Evolutionary conservation across 768 basidiomycete genomes (phyloP).

Genomic region (Suillus luteus): DNA sequence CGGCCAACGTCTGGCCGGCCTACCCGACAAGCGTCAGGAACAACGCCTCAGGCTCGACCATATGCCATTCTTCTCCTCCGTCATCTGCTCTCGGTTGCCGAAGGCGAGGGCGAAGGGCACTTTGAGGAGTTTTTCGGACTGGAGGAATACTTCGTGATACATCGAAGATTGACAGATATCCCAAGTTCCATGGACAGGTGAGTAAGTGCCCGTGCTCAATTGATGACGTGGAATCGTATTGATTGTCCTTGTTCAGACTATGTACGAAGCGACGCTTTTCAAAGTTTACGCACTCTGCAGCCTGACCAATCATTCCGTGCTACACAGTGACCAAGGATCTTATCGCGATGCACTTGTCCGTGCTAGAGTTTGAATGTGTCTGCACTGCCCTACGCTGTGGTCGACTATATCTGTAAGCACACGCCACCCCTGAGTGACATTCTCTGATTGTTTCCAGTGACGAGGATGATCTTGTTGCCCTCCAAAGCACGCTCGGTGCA

Average conservation of each 20-base stretch:
- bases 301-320: conserved; percentile 43
- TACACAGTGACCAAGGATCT: conserved; percentile 50
- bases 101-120: conserved; percentile 28
- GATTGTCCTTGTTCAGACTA: conserved; percentile 40
- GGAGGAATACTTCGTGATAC: conserved; percentile 6
- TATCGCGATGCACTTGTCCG: conserved; percentile 65
- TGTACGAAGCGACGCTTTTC: conserved; percentile 80
- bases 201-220: conserved; percentile 17
- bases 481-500: conserved; percentile 59
- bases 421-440: conserved; percentile 1
- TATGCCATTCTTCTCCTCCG: conserved; percentile 41
- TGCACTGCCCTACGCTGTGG: conserved; percentile 81
- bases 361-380: conserved; percentile 83
- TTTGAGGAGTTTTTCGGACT: conserved; percentile 43
- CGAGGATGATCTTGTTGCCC: conserved; percentile 73
- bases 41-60: conserved; percentile 27
- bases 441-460: conserved; percentile 42
- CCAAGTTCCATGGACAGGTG: no score
- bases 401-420: conserved; percentile 72
- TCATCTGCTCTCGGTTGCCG: conserved; percentile 34
- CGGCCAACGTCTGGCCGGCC: no score
- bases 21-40: no score
- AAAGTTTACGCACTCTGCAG: conserved; percentile 80
- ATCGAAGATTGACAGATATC: no score
- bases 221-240: conserved; percentile 14